phyloP scores from a whole-genome alignment of 306 rosid species.

The Inga leiocalycina region DNA sequence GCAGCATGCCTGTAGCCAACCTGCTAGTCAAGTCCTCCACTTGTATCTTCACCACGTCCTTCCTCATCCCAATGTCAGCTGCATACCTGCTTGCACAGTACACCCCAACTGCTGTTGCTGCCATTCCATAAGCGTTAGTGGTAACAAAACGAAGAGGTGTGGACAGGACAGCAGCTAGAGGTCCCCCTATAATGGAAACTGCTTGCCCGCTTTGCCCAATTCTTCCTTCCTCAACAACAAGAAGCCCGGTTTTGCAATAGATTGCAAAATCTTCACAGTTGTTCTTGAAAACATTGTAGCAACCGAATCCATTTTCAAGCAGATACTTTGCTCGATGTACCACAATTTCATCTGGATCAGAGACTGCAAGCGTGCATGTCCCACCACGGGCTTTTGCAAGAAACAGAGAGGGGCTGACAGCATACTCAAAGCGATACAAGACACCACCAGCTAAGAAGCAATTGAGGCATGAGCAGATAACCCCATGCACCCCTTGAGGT shows the following conservation, averaged over 20 bases:
- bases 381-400: conserved; percentile 93
- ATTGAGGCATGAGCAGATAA: conserved; percentile 73
- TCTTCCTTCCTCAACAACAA: conserved; percentile 66
- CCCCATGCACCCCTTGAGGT: conserved; percentile 58
- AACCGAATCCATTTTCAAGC: conserved; percentile 81
- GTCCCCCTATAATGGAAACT: conserved; percentile 86
- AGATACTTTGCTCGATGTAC: conserved; percentile 81
- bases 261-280: conserved; percentile 95
- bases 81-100: conserved; percentile 90
- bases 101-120: conserved; percentile 63
- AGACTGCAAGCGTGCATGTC: conserved; percentile 83
- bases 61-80: conserved; percentile 81
- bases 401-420: conserved; percentile 71
- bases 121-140: conserved; percentile 80
- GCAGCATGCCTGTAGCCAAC: conserved; percentile 59
- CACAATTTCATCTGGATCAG: conserved; percentile 60
- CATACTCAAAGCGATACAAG: conserved; percentile 83
- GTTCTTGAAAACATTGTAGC: conserved; percentile 84
- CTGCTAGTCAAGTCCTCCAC: conserved; percentile 83
- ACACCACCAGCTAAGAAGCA: conserved; percentile 90
- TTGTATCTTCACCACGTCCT: conserved; percentile 67
- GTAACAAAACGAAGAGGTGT: conserved; percentile 74
- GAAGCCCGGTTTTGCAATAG: conserved; percentile 90
- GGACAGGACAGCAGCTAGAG: conserved; percentile 82
- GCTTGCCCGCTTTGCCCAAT: conserved; percentile 93